Conservation (phyloP, 352 stramenopile species). For the Globisporangium mamillatum region DNA sequence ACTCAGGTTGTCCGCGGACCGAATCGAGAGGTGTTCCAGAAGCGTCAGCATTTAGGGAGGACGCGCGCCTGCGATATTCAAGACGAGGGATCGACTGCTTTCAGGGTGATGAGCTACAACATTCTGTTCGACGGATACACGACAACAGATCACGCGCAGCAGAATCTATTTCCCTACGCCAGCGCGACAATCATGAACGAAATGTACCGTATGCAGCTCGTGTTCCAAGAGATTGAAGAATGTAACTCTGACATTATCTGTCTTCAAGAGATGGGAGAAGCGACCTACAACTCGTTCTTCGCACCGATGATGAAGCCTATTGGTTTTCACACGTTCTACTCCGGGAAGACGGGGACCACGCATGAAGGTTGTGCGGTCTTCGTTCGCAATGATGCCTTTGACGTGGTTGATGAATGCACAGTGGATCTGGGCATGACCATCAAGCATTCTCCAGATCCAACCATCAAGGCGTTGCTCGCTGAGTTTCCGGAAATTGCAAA, state of each 20-base stretch:
- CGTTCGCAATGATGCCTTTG: slow-evolving; percentile 34
- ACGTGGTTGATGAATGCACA: slow-evolving; percentile 42
- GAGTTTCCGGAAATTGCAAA: slow-evolving; percentile 59
- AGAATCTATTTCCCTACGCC: slow-evolving; percentile 65
- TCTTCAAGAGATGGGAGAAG: slow-evolving; percentile 70
- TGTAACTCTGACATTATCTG: slow-evolving; percentile 61
- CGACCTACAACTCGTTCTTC: slow-evolving; percentile 55
- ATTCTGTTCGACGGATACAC: slow-evolving; percentile 75
- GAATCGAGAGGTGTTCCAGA: slow-evolving; percentile 49
- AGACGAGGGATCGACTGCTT: slow-evolving; percentile 16
- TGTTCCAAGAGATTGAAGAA: slow-evolving; percentile 72
- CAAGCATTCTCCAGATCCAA: slow-evolving; percentile 32
- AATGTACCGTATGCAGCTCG: slow-evolving; percentile 70
- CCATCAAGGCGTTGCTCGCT: slow-evolving; percentile 32
- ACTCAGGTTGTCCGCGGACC: slow-evolving; percentile 36
- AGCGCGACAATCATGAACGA: slow-evolving; percentile 42
- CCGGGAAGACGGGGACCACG: slow-evolving; percentile 62
- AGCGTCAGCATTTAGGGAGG: slow-evolving; percentile 24
- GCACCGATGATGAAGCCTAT: slow-evolving; percentile 46
- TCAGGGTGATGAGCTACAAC: slow-evolving; percentile 85
- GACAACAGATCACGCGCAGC: slow-evolving; percentile 46
- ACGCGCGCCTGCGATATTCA: slow-evolving; percentile 14
- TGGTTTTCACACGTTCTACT: slow-evolving; percentile 55
- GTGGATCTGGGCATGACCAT: slow-evolving; percentile 41
- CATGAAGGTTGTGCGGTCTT: slow-evolving; percentile 72